A percentile compares a stretch with the other conserved stretches of the same genome.
Conservation (phyloP, 2,329 filamentous ascomycete genomes). For the Clonostachys rhizophaga region DNA sequence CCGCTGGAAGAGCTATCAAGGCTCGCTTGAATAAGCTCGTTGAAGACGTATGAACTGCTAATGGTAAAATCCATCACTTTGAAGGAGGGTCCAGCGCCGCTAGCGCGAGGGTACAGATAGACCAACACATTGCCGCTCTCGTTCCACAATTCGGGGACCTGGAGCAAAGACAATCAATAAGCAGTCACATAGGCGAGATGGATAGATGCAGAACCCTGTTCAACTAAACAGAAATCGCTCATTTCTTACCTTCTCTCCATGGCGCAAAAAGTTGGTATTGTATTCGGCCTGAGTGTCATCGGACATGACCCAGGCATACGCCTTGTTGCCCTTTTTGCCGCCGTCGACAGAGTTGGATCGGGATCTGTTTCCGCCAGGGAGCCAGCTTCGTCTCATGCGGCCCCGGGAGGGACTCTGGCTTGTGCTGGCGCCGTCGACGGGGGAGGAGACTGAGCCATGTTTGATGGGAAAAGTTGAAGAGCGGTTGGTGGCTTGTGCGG, state of each 20-base stretch:
- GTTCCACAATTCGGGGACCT: slow-evolving; percentile 65
- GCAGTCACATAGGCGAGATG: neutral
- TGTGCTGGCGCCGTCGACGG: slow-evolving; percentile 19
- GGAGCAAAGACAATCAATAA: too few species aligned
- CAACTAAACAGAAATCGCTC: neutral
- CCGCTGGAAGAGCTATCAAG: slow-evolving; percentile 19
- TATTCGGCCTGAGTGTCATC: slow-evolving; percentile 50
- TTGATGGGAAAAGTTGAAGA: slow-evolving; percentile 2
- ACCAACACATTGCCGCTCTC: slow-evolving; percentile 53
- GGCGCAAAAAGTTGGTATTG: slow-evolving; percentile 43
- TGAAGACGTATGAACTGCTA: slow-evolving; percentile 48
- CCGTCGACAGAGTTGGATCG: slow-evolving; percentile 42
- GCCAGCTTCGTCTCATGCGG: slow-evolving; percentile 48
- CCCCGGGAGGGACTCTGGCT: slow-evolving; percentile 39
- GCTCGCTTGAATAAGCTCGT: slow-evolving; percentile 44
- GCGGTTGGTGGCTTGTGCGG: neutral
- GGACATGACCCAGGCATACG: slow-evolving; percentile 50
- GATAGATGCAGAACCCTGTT: neutral
- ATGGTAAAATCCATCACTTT: slow-evolving; percentile 52
- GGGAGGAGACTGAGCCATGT: slow-evolving; percentile 11
- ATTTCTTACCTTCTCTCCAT: slow-evolving; percentile 47
- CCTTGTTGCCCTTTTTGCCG: slow-evolving; percentile 6
- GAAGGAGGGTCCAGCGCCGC: slow-evolving; percentile 51
- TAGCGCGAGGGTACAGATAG: slow-evolving; percentile 48
- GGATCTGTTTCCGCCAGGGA: slow-evolving; percentile 42